Evolutionary conservation across 257 asterid genomes (phyloP).

Genomic region (Nicotiana noctiflora): DNA sequence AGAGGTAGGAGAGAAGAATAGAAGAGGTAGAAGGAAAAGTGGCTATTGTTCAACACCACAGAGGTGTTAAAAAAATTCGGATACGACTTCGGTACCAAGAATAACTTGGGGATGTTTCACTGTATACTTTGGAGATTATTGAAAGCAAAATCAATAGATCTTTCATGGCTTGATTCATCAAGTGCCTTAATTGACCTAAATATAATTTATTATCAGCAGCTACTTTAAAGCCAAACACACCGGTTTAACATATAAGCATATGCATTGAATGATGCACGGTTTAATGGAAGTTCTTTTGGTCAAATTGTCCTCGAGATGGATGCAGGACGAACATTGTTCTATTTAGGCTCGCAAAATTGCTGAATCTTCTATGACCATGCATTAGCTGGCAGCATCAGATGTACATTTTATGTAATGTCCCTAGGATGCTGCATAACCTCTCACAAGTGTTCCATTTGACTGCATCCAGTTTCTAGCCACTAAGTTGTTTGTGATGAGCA

Average conservation of each 20-base stretch:
- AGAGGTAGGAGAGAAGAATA: not conserved
- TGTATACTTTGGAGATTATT: not conserved
- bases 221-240: not conserved
- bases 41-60: not conserved
- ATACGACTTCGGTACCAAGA: not conserved
- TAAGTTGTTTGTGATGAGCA: constrained; percentile 3
- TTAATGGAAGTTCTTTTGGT: not conserved
- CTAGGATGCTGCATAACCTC: not conserved
- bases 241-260: not conserved
- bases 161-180: not conserved
- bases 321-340: not conserved
- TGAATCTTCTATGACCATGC: not conserved
- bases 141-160: not conserved
- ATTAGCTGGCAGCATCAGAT: not conserved
- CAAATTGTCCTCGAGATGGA: not conserved
- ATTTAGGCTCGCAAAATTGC: not conserved
- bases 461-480: not conserved
- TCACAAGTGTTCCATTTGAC: not conserved
- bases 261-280: not conserved
- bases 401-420: not conserved
- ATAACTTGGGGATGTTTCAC: not conserved
- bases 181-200: not conserved
- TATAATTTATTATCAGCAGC: not conserved
- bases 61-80: not conserved
- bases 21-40: not conserved